phyloP scores from a whole-genome alignment of 2,329 filamentous ascomycete species.

The Nothopassalora personata region DNA sequence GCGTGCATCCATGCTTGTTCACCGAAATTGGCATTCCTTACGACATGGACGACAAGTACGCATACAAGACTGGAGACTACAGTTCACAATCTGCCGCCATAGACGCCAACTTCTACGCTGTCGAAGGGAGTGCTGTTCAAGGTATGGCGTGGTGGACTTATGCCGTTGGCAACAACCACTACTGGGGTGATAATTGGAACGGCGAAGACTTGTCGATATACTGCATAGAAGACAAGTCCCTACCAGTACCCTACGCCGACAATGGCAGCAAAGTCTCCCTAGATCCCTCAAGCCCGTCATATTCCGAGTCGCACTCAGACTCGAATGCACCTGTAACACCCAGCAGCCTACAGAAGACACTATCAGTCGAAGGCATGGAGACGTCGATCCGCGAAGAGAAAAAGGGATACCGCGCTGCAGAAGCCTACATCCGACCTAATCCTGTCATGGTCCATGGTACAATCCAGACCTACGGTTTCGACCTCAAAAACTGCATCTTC shows the following conservation, averaged over 20 bases:
- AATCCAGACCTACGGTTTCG: conserved; percentile 69
- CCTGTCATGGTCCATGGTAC: conserved; percentile 70
- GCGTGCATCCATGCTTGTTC: conserved; percentile 80
- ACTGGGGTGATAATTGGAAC: conserved; percentile 92
- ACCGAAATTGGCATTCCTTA: conserved; percentile 97
- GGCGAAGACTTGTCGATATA: conserved; percentile 92
- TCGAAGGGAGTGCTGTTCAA: conserved; percentile 77
- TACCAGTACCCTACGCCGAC: conserved; percentile 42
- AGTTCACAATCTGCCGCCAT: conserved; percentile 85
- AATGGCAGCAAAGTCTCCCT: conserved; percentile 47
- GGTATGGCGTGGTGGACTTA: conserved; percentile 92
- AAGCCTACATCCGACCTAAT: conserved; percentile 84
- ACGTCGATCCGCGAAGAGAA: conserved; percentile 8
- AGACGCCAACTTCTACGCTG: conserved; percentile 91
- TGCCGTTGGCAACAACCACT: conserved; percentile 73
- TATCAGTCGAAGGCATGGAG: conserved; percentile 54
- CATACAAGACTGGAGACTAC: conserved; percentile 94
- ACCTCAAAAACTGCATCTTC: conserved; percentile 73
- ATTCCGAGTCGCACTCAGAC: conserved; percentile 49
- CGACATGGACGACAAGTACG: conserved; percentile 95
- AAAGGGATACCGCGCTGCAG: conserved; percentile 74
- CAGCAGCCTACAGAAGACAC: conserved; percentile 65
- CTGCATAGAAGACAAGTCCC: conserved; percentile 71
- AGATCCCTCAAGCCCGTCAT: conserved; percentile 47
- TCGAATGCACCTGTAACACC: conserved; percentile 61